Evolutionary conservation across 306 rosid species (phyloP), one percentile per base, ranked within the genome.

Genomic region (Sindora glabra): DNA sequence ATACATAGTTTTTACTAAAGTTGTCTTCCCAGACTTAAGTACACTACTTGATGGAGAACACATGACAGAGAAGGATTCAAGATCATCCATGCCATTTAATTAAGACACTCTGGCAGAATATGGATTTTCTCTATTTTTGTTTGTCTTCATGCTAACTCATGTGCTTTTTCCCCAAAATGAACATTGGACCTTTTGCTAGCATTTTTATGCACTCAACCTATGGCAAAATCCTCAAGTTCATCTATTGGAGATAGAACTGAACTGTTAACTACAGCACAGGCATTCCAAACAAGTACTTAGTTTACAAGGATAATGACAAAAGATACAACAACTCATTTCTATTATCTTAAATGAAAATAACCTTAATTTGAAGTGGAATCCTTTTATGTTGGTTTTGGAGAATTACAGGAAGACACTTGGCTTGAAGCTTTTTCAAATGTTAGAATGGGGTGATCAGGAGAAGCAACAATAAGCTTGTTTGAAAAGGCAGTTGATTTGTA

Each of bases 181-280:
- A n/a, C n/a, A n/a, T n/a, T n/a, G n/a, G n/a, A n/a, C n/a, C n/a
- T n/a, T n/a, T n/a, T n/a, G n/a, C n/a, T n/a, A n/a, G n/a, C n/a
- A n/a, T n/a, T n/a, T n/a, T n/a, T n/a, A n/a, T n/a, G n/a, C n/a
- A n/a, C n/a, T 45, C 23, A 59, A 19, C 82, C 87, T 79, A 63
- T 82, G 61, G 85, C 88, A 77, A 92, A 92, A 46, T 79, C 60
- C 81, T 83, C 98, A 55, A 92, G 89, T 64, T 88, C 95, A 10
- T 92, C 98, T 50, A 92, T 71, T 32, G 81, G 62, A 60, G 97
- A 82, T 48, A 54, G 38, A 32, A 24, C 61, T 25, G 87, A n/a
- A n/a, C n/a, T n/a, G n/a, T n/a, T n/a, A n/a, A n/a, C n/a, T n/a
- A n/a, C n/a, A n/a, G n/a, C n/a, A n/a, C n/a, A n/a, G n/a, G n/a